Evolutionary conservation across 768 basidiomycete species (phyloP).

Genomic region (Lentinula aciculospora): DNA sequence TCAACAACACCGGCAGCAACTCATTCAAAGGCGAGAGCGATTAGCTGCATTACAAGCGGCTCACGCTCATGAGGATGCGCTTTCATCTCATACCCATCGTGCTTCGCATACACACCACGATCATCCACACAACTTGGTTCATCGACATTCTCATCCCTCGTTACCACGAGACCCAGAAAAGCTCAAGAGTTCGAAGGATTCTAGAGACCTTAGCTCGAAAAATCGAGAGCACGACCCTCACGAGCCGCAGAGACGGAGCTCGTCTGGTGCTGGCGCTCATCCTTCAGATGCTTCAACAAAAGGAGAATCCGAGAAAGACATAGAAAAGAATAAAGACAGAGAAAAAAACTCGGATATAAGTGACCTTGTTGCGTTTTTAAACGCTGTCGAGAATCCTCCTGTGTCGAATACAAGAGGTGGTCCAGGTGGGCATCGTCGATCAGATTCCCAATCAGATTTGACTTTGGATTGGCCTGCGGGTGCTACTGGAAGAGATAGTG

Average conservation of each 20-base stretch:
- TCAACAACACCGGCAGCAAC: conserved; percentile 4
- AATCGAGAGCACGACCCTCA: not conserved
- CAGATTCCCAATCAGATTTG: not conserved
- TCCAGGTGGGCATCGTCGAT: not conserved
- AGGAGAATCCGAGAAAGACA: not conserved
- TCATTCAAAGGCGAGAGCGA: not conserved
- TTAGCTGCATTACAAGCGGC: not conserved
- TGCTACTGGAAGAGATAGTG: not conserved
- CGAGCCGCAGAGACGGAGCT: not conserved
- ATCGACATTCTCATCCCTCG: not conserved
- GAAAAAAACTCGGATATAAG: not conserved
- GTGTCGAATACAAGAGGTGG: not conserved
- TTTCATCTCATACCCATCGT: not conserved
- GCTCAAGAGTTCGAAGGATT: not conserved
- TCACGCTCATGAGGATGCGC: not conserved
- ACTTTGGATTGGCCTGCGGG: not conserved
- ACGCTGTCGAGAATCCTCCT: not conserved
- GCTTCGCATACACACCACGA: not conserved
- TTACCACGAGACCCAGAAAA: not conserved
- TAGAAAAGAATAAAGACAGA: not conserved
- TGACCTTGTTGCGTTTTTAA: conserved; percentile 1
- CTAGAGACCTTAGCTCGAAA: not conserved
- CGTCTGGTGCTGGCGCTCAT: not conserved
- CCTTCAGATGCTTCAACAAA: not conserved
- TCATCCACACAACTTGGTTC: not conserved